These are phyloP conservation scores for Trichosporon sp. DNA, from an alignment of 1,284 basidiomycete genomes.

Conservation along the genomic window DNA sequence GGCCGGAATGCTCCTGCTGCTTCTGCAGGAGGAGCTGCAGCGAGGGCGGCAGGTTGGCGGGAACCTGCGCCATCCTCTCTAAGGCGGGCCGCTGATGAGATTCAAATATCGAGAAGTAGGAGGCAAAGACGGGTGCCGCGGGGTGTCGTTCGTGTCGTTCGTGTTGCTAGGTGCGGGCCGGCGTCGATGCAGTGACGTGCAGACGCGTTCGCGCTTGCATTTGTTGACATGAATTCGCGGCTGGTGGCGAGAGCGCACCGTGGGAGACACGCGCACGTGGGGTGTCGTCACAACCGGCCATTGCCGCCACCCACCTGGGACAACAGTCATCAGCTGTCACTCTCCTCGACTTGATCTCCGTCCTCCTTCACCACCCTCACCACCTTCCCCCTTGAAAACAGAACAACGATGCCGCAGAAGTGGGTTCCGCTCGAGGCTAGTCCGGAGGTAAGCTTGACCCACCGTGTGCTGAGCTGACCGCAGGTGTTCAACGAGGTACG, in stretches of 20 bases:
- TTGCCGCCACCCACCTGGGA: neutral
- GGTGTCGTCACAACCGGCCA: neutral
- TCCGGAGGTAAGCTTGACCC: conserved; percentile 58
- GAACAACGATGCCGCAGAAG: conserved; percentile 31
- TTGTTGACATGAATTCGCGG: conserved; percentile 13
- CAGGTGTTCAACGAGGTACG: conserved; percentile 50
- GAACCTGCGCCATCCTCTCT: neutral
- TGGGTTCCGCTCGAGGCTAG: conserved; percentile 77
- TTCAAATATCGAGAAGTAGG: neutral
- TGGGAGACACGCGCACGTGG: conserved; percentile 12
- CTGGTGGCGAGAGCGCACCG: neutral
- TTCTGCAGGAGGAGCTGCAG: conserved; percentile 44
- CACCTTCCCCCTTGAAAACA: neutral
- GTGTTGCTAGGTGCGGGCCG: too few relatives aligned
- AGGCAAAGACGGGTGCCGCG: neutral
- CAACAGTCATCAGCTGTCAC: neutral
- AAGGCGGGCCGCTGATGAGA: neutral
- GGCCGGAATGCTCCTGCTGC: conserved; percentile 47
- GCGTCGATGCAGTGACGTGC: neutral
- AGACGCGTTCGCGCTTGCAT: neutral
- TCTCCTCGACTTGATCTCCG: neutral
- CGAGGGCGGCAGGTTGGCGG: conserved; percentile 29
- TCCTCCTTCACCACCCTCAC: neutral
- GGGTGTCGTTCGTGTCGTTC: too few relatives aligned
- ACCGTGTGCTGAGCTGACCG: neutral